Base-by-base conservation (phyloP, 805 yeast species). In the Kuraishia cidri region DNA sequence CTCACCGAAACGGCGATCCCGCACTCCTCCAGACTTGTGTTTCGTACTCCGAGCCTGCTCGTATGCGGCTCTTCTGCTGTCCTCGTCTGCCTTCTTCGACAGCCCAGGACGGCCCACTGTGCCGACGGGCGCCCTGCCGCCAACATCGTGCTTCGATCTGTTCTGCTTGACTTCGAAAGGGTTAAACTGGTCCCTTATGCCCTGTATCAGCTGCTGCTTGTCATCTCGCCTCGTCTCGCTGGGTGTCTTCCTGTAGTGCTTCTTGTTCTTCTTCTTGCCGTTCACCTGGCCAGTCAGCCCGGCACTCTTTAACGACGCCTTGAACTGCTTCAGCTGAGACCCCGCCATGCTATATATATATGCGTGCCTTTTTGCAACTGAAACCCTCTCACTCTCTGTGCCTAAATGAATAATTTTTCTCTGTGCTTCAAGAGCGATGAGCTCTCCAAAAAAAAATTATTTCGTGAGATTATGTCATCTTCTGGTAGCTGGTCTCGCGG, bases 1-100 rank as follows among this genome's bases (percentile, higher is more conserved):
- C 50, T 92, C 98, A 52, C 98, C 99, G 55, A 92, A 90, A 58
- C 96, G 75, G 43, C 87, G 70, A 62, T 92, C 98, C 3, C 75
- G 54, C 10, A 92, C 48, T 2, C 84, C 85, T 33, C 97, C 96
- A 24, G 67, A 75, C 52, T 72, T 82, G 43, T 84, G 82, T 46
- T 77, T 75, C 32, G 65, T 58, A n/a, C 66, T 54, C 52, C 69
- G 72, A 44, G 71, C 77, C 14, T 74, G 71, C 31, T 83, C 82
- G 53, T 76, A 84, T 5, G 82, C 75, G 23, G 59, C 59, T 43
- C 55, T 57, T 43, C 90, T 65, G 45, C 70, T 51, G 23, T 78
- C 79, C 46, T 80, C 87, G 21, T 82, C 87, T 10, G 64, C 56
- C 46, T 77, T 84, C 41, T 80, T 79, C 4, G 79, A 65, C 20